A percentile compares a stretch with the other conserved stretches of the same genome.
These are phyloP conservation scores for Cladobotryum mycophilum DNA, from an alignment of 2,329 filamentous ascomycete genomes.

Conservation along the genomic window DNA sequence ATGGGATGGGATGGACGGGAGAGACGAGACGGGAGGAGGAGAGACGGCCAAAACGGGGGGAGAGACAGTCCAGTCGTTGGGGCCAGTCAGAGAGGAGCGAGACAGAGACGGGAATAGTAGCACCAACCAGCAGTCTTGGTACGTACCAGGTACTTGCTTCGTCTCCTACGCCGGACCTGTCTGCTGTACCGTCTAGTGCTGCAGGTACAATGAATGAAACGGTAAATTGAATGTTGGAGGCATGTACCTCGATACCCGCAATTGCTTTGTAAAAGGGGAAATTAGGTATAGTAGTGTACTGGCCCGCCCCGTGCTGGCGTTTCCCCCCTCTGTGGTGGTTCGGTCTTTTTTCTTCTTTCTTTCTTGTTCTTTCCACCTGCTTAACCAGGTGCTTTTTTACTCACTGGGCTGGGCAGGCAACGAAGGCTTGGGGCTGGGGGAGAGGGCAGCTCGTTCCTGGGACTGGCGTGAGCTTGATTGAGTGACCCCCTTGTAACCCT, in stretches of 20 bases:
- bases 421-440: no score
- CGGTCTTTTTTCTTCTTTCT: no score
- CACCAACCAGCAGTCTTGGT: not conserved
- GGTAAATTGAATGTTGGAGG: not conserved
- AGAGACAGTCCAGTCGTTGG: not conserved
- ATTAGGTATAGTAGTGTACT: constrained; percentile 7
- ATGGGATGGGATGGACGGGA: constrained; percentile 16
- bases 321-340: not conserved
- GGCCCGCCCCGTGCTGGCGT: constrained; percentile 7
- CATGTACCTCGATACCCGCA: constrained; percentile 9
- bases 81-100: no score
- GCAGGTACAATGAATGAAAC: no score
- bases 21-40: constrained; percentile 10
- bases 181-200: no score
- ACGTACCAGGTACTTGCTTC: constrained; percentile 6
- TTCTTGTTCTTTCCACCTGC: no score
- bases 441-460: not conserved
- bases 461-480: not conserved
- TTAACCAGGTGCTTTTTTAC: no score
- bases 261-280: constrained; percentile 12
- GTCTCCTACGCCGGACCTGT: no score
- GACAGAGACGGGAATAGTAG: constrained; percentile 1
- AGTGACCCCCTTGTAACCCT: not conserved
- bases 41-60: not conserved
- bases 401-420: no score